Percentiles rank a stretch among this genome's conserved stretches.
Evolutionary conservation across 768 basidiomycete genomes (phyloP).

Genomic region (Serendipita sp.): DNA sequence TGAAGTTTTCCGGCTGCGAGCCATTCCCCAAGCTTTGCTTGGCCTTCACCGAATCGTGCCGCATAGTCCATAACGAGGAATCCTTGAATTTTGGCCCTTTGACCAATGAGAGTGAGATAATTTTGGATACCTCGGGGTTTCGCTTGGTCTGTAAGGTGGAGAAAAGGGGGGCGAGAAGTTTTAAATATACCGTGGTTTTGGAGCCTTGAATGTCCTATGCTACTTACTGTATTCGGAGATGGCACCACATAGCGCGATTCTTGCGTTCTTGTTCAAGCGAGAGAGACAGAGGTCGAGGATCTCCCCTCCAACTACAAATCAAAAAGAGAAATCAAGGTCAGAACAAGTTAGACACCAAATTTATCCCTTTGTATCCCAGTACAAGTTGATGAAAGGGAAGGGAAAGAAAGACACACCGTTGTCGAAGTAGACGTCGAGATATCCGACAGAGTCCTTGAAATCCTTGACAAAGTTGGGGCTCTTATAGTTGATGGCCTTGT

Average conservation of each 20-base stretch:
- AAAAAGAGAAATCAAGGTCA: background rate
- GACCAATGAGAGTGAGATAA: slow-evolving; percentile 54
- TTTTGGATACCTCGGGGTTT: slow-evolving; percentile 50
- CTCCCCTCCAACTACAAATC: slow-evolving; percentile 33
- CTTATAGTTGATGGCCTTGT: slow-evolving; percentile 81
- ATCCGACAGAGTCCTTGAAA: slow-evolving; percentile 54
- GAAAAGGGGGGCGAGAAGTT: background rate
- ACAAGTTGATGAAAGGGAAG: background rate
- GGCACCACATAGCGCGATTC: slow-evolving; percentile 77
- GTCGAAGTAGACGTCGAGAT: slow-evolving; percentile 74
- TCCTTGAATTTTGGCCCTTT: slow-evolving; percentile 67
- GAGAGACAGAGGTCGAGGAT: slow-evolving; percentile 66
- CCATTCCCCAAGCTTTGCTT: slow-evolving; percentile 38
- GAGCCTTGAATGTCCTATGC: background rate
- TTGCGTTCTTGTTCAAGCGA: slow-evolving; percentile 57
- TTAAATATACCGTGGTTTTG: background rate
- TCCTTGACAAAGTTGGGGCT: slow-evolving; percentile 50
- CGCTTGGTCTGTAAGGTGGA: slow-evolving; percentile 28
- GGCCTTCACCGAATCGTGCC: slow-evolving; percentile 39
- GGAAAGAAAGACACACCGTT: slow-evolving; percentile 33
- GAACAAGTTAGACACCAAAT: background rate
- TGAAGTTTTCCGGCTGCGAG: slow-evolving; percentile 57
- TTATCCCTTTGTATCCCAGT: background rate
- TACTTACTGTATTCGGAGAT: slow-evolving; percentile 69
- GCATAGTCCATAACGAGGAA: slow-evolving; percentile 79